phyloP scores from a whole-genome alignment of 495 filamentous ascomycete genomes.

The Hypoxylon fuscum region DNA sequence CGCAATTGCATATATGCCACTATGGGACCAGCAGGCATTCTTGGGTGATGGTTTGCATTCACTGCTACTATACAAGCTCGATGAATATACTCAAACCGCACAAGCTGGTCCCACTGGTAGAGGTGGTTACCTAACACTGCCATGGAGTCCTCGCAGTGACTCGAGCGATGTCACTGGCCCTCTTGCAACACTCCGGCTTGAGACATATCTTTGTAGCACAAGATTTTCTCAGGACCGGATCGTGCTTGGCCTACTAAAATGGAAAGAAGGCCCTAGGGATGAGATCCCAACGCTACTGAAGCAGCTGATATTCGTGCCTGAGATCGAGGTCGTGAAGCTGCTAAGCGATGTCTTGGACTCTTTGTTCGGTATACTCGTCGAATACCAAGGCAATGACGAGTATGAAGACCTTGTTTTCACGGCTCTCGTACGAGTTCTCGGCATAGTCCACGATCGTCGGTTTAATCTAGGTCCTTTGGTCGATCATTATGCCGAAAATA shows the following conservation, averaged over 20 bases:
- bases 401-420: slow-evolving; percentile 93
- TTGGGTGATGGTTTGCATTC: slow-evolving; percentile 85
- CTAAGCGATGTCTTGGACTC: slow-evolving; percentile 89
- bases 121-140: slow-evolving; percentile 84
- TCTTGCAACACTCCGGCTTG: slow-evolving; percentile 74
- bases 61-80: slow-evolving; percentile 85
- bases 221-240: slow-evolving; percentile 93
- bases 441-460: slow-evolving; percentile 92
- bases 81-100: slow-evolving; percentile 75
- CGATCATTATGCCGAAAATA: slow-evolving; percentile 86
- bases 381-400: slow-evolving; percentile 87
- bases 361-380: slow-evolving; percentile 88
- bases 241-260: slow-evolving; percentile 82
- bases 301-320: slow-evolving; percentile 89
- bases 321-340: slow-evolving; percentile 97
- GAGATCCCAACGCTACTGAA: slow-evolving; percentile 78
- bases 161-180: slow-evolving; percentile 80
- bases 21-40: slow-evolving; percentile 94
- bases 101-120: slow-evolving; percentile 64
- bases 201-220: slow-evolving; percentile 95
- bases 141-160: slow-evolving; percentile 74
- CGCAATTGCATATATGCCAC: slow-evolving; percentile 88
- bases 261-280: slow-evolving; percentile 76
- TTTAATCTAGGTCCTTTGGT: slow-evolving; percentile 92
- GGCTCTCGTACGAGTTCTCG: slow-evolving; percentile 85